Evolutionary conservation across 345 rosid species (phyloP).

Genomic region (Crucihimalaya himalaica): DNA sequence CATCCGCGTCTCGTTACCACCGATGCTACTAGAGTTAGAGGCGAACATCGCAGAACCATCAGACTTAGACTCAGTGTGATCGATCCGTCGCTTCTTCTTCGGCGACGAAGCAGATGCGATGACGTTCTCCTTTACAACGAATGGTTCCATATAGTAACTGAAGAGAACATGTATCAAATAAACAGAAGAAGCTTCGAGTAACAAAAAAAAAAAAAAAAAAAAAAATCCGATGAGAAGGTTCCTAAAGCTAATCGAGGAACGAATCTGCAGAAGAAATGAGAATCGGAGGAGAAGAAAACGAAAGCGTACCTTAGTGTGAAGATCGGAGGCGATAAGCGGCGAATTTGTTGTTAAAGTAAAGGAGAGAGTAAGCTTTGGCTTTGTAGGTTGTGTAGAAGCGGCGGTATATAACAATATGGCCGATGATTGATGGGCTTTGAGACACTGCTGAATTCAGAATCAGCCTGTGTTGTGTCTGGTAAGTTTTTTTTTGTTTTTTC

Average conservation of each 20-base stretch:
- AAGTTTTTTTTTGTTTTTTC: background rate
- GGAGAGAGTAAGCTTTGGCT: conserved; percentile 18
- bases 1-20: conserved; percentile 19
- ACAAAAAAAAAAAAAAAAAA: background rate
- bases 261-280: conserved; percentile 20
- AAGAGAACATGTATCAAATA: conserved; percentile 15
- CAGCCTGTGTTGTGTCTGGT: conserved; percentile 22
- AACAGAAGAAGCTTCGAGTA: conserved; percentile 15
- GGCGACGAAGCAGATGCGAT: conserved; percentile 41
- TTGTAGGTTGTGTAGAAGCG: conserved; percentile 41
- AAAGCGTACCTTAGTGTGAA: conserved; percentile 19
- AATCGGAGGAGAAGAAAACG: conserved; percentile 10
- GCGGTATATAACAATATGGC: conserved; percentile 11
- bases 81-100: conserved; percentile 40
- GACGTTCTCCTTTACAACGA: conserved; percentile 35
- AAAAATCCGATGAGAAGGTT: conserved; percentile 10
- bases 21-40: conserved; percentile 7
- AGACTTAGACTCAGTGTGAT: conserved; percentile 32
- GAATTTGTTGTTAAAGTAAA: conserved; percentile 15
- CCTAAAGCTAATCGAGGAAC: conserved; percentile 18
- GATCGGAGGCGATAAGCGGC: conserved; percentile 42
- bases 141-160: conserved; percentile 42
- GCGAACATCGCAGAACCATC: conserved; percentile 13
- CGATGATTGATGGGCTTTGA: conserved; percentile 31
- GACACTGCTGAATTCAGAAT: background rate